Evolutionary conservation across 257 asterid genomes (phyloP).

Genomic region (Solanum medicagineum): DNA sequence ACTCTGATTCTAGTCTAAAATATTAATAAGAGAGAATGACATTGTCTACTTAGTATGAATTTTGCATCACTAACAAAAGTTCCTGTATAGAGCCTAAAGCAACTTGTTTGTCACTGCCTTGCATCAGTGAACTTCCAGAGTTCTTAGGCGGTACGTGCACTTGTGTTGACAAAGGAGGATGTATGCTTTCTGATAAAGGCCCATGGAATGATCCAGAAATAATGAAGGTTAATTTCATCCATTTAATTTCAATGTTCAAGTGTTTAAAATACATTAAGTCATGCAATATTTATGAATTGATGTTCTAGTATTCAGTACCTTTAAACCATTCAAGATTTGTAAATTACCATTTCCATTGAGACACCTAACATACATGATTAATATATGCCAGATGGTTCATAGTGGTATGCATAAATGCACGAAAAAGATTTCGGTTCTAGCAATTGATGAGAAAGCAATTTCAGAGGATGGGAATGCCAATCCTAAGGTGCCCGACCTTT

Average conservation of each 20-base stretch:
- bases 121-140: slow-evolving; percentile 79
- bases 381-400: slow-evolving; percentile 59
- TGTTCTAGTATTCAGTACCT: background rate
- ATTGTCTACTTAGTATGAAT: background rate
- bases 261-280: background rate
- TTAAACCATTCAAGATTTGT: background rate
- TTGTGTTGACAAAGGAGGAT: slow-evolving; percentile 79
- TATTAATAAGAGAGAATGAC: background rate
- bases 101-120: background rate
- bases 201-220: slow-evolving; percentile 91
- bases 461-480: slow-evolving; percentile 51
- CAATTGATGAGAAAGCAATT: slow-evolving; percentile 56
- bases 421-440: slow-evolving; percentile 16
- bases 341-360: background rate
- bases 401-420: slow-evolving; percentile 75
- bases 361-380: background rate
- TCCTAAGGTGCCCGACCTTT: slow-evolving; percentile 6
- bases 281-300: background rate
- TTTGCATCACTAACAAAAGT: background rate
- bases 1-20: background rate
- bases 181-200: slow-evolving; percentile 87
- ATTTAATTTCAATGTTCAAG: background rate
- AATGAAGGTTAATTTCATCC: slow-evolving; percentile 49
- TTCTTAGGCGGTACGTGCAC: slow-evolving; percentile 94
- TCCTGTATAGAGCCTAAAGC: background rate